Conservation (phyloP, 306 rosid species). For the Castanopsis chinensis region DNA sequence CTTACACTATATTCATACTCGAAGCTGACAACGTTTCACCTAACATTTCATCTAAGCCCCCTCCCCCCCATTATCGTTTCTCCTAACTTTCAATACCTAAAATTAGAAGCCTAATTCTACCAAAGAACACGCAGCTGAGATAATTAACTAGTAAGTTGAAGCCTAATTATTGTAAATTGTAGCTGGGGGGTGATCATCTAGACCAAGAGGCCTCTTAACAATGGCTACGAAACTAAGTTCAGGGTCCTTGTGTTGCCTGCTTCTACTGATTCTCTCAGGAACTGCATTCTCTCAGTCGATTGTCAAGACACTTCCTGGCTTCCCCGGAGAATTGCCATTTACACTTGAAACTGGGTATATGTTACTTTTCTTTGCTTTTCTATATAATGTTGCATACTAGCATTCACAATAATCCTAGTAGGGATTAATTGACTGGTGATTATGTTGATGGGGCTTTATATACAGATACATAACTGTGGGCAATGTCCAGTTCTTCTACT, state of each 20-base stretch:
- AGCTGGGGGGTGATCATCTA: neutral
- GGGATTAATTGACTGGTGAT: neutral
- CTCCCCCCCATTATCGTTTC: no score
- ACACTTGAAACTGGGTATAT: slow-evolving; percentile 14
- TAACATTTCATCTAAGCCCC: no score
- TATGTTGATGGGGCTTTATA: neutral
- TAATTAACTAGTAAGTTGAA: neutral
- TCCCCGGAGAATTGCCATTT: slow-evolving; percentile 13
- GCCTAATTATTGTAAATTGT: neutral
- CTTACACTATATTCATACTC: no score
- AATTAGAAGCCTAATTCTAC: no score
- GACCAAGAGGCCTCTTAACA: neutral
- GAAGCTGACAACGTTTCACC: no score
- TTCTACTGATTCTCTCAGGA: slow-evolving; percentile 8
- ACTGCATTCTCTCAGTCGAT: neutral
- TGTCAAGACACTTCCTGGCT: slow-evolving; percentile 17
- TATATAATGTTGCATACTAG: no score
- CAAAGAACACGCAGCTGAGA: no score
- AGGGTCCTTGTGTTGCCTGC: neutral
- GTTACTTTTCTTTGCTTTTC: neutral
- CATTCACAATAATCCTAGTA: neutral
- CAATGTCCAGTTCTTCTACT: slow-evolving; percentile 17
- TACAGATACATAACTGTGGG: slow-evolving; percentile 18
- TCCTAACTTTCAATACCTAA: no score
- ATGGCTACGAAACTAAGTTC: neutral